Percentiles rank a stretch among this genome's conserved stretches.
Evolutionary conservation across 2,329 filamentous ascomycete species (phyloP).

Genomic region (Cordyceps farinosa): DNA sequence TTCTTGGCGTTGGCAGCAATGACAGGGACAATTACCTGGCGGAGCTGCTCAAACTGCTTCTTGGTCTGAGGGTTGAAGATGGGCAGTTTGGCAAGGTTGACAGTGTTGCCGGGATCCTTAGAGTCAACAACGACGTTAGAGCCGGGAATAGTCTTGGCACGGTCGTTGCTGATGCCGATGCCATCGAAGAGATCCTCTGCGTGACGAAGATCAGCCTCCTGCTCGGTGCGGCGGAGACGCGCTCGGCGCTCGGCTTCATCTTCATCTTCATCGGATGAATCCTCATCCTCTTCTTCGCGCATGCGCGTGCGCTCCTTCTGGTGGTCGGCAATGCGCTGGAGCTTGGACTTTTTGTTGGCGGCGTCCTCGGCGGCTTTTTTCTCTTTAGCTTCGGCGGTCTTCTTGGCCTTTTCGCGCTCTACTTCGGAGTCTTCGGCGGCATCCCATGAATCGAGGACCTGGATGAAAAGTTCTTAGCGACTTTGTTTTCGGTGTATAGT

Average conservation of each 20-base stretch:
- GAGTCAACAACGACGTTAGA: constrained; percentile 66
- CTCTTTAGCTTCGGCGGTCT: constrained; percentile 79
- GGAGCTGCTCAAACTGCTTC: constrained; percentile 76
- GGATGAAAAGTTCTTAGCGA: constrained; percentile 16
- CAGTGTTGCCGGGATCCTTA: constrained; percentile 69
- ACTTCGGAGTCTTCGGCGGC: constrained; percentile 94
- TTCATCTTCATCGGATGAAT: constrained; percentile 63
- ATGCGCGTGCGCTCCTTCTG: constrained; percentile 57
- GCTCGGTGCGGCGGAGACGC: constrained; percentile 73
- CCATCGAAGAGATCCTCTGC: constrained; percentile 87
- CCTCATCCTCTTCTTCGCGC: constrained; percentile 45
- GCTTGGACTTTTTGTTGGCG: constrained; percentile 86
- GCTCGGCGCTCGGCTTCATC: constrained; percentile 69
- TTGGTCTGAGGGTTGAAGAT: constrained; percentile 90
- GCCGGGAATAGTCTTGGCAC: constrained; percentile 63
- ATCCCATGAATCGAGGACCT: constrained; percentile 97
- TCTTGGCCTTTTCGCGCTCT: constrained; percentile 91
- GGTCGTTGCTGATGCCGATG: constrained; percentile 62
- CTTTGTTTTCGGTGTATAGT: constrained; percentile 3
- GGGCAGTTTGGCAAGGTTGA: constrained; percentile 76
- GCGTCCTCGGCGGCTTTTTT: constrained; percentile 86
- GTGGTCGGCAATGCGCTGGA: constrained; percentile 79
- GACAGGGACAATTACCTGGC: constrained; percentile 74
- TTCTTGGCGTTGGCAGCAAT: constrained; percentile 75
- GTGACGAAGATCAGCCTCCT: constrained; percentile 84